phyloP scores from a whole-genome alignment of 225 moss, liverwort and hornwort genomes.

The Sphagnum contortum region DNA sequence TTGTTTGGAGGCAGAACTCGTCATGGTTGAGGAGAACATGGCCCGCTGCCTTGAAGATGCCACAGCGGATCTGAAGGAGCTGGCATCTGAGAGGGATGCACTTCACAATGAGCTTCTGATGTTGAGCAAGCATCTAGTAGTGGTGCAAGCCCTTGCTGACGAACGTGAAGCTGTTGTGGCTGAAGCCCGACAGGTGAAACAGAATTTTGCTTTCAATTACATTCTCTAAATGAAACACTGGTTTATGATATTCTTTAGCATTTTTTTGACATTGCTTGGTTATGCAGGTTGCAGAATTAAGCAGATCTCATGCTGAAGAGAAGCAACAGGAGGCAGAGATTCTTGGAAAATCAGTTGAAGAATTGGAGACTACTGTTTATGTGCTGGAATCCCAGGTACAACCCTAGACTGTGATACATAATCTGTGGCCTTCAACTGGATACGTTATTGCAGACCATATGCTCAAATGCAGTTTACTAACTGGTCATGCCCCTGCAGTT shows the following conservation, averaged over 20 bases:
- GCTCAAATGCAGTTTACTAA: too few species aligned
- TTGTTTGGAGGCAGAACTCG: conserved; percentile 41
- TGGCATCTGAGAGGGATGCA: conserved; percentile 59
- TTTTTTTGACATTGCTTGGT: background rate
- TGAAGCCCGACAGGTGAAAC: conserved; percentile 68
- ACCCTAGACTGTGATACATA: background rate
- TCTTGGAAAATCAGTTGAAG: conserved; percentile 69
- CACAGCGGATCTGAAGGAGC: conserved; percentile 42
- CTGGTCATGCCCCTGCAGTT: conserved; percentile 28
- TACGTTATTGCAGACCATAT: background rate
- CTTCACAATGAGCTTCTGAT: conserved; percentile 59
- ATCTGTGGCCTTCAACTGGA: background rate
- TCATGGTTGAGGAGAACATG: conserved; percentile 44
- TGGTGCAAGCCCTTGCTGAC: conserved; percentile 56
- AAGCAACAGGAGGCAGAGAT: conserved; percentile 64
- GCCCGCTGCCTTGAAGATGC: conserved; percentile 42
- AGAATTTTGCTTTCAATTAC: background rate
- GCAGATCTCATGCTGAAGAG: conserved; percentile 56
- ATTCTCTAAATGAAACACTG: too few species aligned
- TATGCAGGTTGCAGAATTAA: conserved; percentile 56
- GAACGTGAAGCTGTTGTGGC: conserved; percentile 42
- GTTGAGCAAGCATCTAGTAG: conserved; percentile 60
- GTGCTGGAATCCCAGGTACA: conserved; percentile 87
- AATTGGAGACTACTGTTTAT: conserved; percentile 88
- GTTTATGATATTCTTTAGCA: too few species aligned